Percentiles rank a stretch among this genome's conserved stretches.
Evolutionary conservation across 2,329 filamentous ascomycete genomes (phyloP).

Genomic region (Colletotrichum orbiculare): DNA sequence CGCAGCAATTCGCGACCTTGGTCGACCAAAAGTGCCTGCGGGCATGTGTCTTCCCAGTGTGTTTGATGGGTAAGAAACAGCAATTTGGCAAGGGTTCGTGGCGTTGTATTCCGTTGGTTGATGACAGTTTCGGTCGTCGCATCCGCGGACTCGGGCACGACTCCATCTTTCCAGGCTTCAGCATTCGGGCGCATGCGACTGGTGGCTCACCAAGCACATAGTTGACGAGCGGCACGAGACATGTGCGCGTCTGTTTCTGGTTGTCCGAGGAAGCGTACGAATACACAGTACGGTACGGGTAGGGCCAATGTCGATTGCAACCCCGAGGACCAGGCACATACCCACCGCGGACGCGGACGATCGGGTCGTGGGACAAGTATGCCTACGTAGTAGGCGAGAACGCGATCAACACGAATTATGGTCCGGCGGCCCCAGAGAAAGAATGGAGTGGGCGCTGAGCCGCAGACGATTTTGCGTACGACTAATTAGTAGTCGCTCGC

Average conservation of each 20-base stretch:
- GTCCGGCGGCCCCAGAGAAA: neutral
- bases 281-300: neutral
- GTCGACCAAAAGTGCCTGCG: no score
- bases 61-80: constrained; percentile 4
- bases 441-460: constrained; percentile 23
- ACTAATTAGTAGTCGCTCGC: neutral
- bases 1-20: no score
- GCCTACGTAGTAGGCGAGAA: no score
- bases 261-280: neutral
- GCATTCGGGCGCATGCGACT: constrained; percentile 26
- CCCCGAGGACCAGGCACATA: constrained; percentile 6
- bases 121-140: constrained; percentile 3
- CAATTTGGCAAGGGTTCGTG: constrained; percentile 6
- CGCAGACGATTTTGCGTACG: neutral
- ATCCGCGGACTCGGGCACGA: constrained; percentile 27
- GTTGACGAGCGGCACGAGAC: constrained; percentile 19
- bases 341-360: neutral
- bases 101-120: constrained; percentile 12
- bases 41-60: constrained; percentile 2
- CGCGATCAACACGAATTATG: neutral
- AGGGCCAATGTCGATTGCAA: neutral
- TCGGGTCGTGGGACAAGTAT: no score
- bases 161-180: constrained; percentile 35
- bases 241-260: constrained; percentile 5
- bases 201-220: constrained; percentile 16